Conservation (phyloP, 495 filamentous ascomycete genomes). For the Xylaria longipes region DNA sequence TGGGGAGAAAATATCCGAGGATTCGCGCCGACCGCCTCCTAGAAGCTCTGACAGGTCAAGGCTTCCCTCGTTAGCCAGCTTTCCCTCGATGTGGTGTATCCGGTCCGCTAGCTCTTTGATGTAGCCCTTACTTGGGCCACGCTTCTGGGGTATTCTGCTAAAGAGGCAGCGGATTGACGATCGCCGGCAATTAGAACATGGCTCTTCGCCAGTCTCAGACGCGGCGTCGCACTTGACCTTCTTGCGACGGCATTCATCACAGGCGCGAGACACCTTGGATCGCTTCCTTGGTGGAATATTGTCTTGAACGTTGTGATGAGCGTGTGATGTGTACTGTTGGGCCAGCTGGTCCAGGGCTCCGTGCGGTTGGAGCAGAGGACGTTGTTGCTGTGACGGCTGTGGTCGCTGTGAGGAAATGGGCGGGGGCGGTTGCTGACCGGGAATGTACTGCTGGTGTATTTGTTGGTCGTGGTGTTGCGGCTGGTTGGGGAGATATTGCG, state of each 20-base stretch:
- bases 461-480: slow-evolving; percentile 29
- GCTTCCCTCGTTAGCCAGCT: slow-evolving; percentile 47
- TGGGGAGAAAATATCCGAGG: slow-evolving; percentile 45
- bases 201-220: slow-evolving; percentile 76
- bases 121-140: slow-evolving; percentile 95
- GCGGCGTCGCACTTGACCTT: slow-evolving; percentile 96
- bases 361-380: slow-evolving; percentile 41
- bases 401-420: slow-evolving; percentile 38
- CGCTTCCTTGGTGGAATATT: slow-evolving; percentile 77
- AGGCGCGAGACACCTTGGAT: slow-evolving; percentile 91
- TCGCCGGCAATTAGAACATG: slow-evolving; percentile 86
- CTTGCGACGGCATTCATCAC: slow-evolving; percentile 93
- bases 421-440: slow-evolving; percentile 35
- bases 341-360: slow-evolving; percentile 34
- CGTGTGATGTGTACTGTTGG: slow-evolving; percentile 23
- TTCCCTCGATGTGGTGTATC: slow-evolving; percentile 80
- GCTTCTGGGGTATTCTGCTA: slow-evolving; percentile 91
- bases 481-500: slow-evolving; percentile 33
- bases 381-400: slow-evolving; percentile 38
- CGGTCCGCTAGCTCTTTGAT: slow-evolving; percentile 96
- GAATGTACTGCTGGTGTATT: slow-evolving; percentile 37
- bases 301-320: slow-evolving; percentile 53
- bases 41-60: slow-evolving; percentile 40
- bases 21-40: slow-evolving; percentile 41
- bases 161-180: slow-evolving; percentile 82